phyloP scores from a whole-genome alignment of 208 protist genomes.

The Trypanosoma brucei region DNA sequence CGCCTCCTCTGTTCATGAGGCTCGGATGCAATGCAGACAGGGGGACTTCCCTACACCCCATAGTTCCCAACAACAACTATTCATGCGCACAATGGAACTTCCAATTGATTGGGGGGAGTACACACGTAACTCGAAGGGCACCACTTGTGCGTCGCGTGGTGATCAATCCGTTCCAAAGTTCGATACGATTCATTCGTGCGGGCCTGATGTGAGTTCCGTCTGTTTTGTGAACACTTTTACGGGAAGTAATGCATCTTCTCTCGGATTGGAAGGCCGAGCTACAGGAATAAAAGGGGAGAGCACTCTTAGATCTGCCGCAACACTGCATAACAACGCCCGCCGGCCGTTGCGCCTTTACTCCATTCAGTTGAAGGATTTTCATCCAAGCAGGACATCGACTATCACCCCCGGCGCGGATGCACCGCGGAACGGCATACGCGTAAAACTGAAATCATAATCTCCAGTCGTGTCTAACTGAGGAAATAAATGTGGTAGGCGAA shows the following conservation, averaged over 20 bases:
- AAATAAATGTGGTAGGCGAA: not conserved
- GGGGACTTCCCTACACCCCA: not conserved
- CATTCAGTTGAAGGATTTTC: conserved; percentile 1
- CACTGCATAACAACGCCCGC: not conserved
- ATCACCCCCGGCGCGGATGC: not conserved
- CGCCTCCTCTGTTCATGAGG: conserved; percentile 11
- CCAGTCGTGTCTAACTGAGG: not conserved
- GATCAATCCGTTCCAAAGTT: not conserved
- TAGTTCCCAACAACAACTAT: not conserved
- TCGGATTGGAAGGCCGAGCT: not conserved
- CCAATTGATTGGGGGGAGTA: conserved; percentile 24
- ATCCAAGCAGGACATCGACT: not conserved
- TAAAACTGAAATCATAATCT: conserved; percentile 4
- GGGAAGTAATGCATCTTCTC: not conserved
- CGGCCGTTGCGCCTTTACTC: conserved; percentile 18
- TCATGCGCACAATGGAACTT: conserved; percentile 17
- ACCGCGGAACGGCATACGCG: conserved; percentile 4
- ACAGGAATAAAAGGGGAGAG: not conserved
- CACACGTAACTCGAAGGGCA: not conserved
- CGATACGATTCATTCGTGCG: not conserved
- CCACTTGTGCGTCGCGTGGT: not conserved
- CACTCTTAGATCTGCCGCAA: not conserved
- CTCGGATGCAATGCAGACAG: not conserved
- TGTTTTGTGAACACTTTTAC: not conserved
- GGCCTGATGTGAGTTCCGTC: not conserved